Conservation (phyloP, 2,329 filamentous ascomycete species). For the Alternaria metachromatica region DNA sequence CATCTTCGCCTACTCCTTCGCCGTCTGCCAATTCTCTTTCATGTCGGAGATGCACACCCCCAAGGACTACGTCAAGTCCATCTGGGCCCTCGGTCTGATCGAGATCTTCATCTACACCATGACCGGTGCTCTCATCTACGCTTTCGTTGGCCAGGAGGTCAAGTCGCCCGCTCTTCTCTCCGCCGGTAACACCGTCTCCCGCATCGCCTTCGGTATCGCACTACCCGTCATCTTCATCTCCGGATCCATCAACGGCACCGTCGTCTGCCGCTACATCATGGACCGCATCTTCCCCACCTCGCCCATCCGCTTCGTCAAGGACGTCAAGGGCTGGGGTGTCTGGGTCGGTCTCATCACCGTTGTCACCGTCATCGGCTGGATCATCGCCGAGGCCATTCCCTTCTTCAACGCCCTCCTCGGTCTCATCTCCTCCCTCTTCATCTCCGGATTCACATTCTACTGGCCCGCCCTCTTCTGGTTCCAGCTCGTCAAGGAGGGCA, state of each 20-base stretch:
- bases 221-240: conserved; percentile 76
- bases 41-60: conserved; percentile 72
- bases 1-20: conserved; percentile 54
- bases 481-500: conserved; percentile 50
- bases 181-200: conserved; percentile 64
- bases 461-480: conserved; percentile 51
- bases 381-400: conserved; percentile 74
- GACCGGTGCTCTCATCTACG: conserved; percentile 72
- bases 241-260: conserved; percentile 72
- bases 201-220: conserved; percentile 74
- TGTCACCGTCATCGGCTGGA: conserved; percentile 69
- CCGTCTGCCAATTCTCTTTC: conserved; percentile 73
- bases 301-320: conserved; percentile 53
- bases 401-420: conserved; percentile 74
- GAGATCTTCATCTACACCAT: conserved; percentile 70
- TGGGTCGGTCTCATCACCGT: conserved; percentile 65
- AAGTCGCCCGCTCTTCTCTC: conserved; percentile 71
- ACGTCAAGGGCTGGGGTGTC: conserved; percentile 51
- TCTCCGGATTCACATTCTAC: conserved; percentile 69
- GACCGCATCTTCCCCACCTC: conserved; percentile 66
- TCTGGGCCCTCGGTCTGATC: conserved; percentile 63
- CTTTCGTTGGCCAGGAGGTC: conserved; percentile 68
- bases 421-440: conserved; percentile 67
- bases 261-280: conserved; percentile 70
- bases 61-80: conserved; percentile 64